Base-by-base conservation (phyloP, 345 rosid genomes). In the Hevea brasiliensis region DNA sequence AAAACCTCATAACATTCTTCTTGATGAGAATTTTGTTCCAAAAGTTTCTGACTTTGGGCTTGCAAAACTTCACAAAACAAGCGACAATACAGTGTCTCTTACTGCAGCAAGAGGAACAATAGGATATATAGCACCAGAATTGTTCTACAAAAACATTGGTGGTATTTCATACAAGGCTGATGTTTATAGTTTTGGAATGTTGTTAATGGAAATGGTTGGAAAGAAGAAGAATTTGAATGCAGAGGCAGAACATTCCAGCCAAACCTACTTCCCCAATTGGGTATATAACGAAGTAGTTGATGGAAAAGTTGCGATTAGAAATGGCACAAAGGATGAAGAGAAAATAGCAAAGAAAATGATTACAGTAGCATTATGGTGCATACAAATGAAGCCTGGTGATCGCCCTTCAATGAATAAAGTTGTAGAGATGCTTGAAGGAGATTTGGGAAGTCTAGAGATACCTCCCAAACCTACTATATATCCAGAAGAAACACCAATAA, bases 151-250 rank as follows among this genome's bases (percentile, higher is more conserved):
- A 53, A 74, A 74, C 61, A 58, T 74, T 23, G 77, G 77, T 0
- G 23, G 51, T 21, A 67, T 74, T 23, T 67, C 77, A 23, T 67
- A 74, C 44, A 74, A 74, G 29, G 72, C 77, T 15, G 77, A 74
- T 68, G 77, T 74, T 40, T 67, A 74, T 61, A 74, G 77, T 41
- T 67, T 66, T 23, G 73, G 78, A 60, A 75, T 75, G 78, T 18
- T 74, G 41, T 40, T 67, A 50, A 35, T 74, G 67, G 78, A 74
- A 74, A 67, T 75, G 78, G 62, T 59, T 47, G 73, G 78, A 60
- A 68, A 61, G 55, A 67, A 62, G 29, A 68, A 68, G 61, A 75
- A 26, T 42, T 4, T 20, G 5, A 61, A 68, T 35, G 54, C 72
- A 17, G 68, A 8, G 18, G 40, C 61, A 47, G 72, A 60, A 17